Evolutionary conservation across 108 stramenopile genomes (phyloP), one percentile per base, ranked within the genome.

Genomic region (Cyclostephanos tholiformis): DNA sequence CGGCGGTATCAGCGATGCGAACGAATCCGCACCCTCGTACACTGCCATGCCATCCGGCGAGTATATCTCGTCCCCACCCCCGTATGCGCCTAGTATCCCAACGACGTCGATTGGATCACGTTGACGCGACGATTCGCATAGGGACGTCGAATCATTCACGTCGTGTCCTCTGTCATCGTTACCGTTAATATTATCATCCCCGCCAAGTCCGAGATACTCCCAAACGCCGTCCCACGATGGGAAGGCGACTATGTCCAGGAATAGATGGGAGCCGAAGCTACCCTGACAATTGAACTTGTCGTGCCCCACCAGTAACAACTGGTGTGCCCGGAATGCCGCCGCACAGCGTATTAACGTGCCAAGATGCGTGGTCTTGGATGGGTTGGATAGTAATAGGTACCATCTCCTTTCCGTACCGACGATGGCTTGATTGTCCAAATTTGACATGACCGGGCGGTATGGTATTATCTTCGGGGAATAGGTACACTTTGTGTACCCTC

Each of bases 271-370:
- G 2, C 94, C 94, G 65, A 92, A 91, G 6, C 89, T 87, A 12
- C 94, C 94, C 49, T 82, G 80, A 27, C 85, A 80, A 39, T 75
- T 81, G 62, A 84, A 79, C 41, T 84, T 85, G 59, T 85, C 87
- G 67, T 77, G 88, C 36, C 94, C 91, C 9, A 93, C 89, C 9
- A 83, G 74, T 51, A 91, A 65, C 3, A 95, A 82, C 48, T 82
- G 83, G 46, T 76, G 57, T 25, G 82, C 86, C n/a, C 81, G 82
- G 69, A 90, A 95, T n/a, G 91, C 91, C 3, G 86, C 85, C 35
- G 89, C 89, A 71, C 94, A 93, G 50, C 91, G 87, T 20, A 93
- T 66, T 25, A 91, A 59, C 5, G 94, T 89, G 22, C 94, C 94
- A 57, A 89, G 84, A 71, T 91, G 92, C 43, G 75, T 93, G 14